phyloP scores from a whole-genome alignment of 1,284 basidiomycete species.

The Athelia psychrophila region DNA sequence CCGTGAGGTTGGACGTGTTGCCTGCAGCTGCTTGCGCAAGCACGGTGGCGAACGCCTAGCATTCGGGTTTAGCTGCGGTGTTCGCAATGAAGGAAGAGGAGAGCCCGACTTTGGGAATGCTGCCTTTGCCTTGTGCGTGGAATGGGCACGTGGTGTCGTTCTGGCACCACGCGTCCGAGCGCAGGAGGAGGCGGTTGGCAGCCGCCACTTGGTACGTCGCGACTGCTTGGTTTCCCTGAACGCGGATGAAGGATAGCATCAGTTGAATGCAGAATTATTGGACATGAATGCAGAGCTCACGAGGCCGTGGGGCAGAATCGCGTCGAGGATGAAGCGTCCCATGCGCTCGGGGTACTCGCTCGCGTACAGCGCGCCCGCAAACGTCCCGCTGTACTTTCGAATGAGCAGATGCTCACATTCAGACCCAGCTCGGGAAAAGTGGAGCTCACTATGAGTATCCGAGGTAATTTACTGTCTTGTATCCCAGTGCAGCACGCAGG shows the following conservation, averaged over 20 bases:
- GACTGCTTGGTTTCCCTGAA: conserved; percentile 9
- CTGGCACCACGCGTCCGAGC: conserved; percentile 14
- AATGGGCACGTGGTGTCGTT: conserved; percentile 13
- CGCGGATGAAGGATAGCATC: neutral
- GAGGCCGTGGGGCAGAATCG: conserved; percentile 11
- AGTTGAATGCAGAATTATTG: neutral
- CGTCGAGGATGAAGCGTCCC: conserved; percentile 13
- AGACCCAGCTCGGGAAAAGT: too few species aligned
- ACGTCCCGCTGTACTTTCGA: conserved; percentile 11
- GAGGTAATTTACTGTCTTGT: conserved; percentile 9
- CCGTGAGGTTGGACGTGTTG: neutral
- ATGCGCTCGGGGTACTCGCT: conserved; percentile 9
- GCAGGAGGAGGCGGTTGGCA: conserved; percentile 13
- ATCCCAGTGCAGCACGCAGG: conserved; percentile 12
- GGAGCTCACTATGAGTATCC: conserved; percentile 13
- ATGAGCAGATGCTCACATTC: too few species aligned
- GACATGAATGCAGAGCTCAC: conserved; percentile 3
- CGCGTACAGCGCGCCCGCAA: conserved; percentile 8
- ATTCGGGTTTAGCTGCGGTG: neutral
- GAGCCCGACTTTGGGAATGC: conserved; percentile 11
- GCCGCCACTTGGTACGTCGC: conserved; percentile 11
- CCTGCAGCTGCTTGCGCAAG: neutral
- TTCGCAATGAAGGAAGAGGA: neutral
- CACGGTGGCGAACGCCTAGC: conserved; percentile 1
- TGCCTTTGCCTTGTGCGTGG: conserved; percentile 13